Evolutionary conservation across 371 early-diverging fungal genomes (phyloP).

Genomic region (Mortierella sp.): DNA sequence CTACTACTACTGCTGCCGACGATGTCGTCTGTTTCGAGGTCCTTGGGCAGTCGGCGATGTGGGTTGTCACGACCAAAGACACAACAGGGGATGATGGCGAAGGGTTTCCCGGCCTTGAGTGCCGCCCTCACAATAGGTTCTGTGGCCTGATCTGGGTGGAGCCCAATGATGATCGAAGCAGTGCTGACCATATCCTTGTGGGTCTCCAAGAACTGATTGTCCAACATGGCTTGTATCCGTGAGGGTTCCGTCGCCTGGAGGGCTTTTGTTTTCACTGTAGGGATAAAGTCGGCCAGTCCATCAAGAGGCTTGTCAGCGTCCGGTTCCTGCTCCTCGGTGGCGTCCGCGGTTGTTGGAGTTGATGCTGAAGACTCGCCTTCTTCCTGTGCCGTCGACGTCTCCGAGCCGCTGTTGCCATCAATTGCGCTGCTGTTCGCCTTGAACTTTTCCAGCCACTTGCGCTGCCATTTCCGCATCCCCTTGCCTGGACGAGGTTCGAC

Average conservation of each 20-base stretch:
- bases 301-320: conserved; percentile 20
- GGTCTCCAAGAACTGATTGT: conserved; percentile 60
- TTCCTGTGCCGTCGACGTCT: background rate
- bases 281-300: conserved; percentile 41
- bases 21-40: background rate
- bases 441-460: conserved; percentile 58
- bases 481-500: conserved; percentile 70
- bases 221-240: conserved; percentile 59
- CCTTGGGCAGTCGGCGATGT: conserved; percentile 54
- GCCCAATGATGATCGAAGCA: conserved; percentile 62
- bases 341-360: conserved; percentile 14
- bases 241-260: conserved; percentile 56
- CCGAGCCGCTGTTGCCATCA: background rate
- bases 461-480: conserved; percentile 62
- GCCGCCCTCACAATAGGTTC: conserved; percentile 70
- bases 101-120: conserved; percentile 62
- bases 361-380: conserved; percentile 10
- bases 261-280: conserved; percentile 41
- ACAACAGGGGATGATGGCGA: conserved; percentile 75
- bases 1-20: too few relatives aligned
- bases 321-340: conserved; percentile 30
- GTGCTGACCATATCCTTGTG: conserved; percentile 49
- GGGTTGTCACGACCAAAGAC: conserved; percentile 69
- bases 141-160: conserved; percentile 75
- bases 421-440: conserved; percentile 18